Conservation (phyloP, 139 green algal species). For the Micromonas commoda region DNA sequence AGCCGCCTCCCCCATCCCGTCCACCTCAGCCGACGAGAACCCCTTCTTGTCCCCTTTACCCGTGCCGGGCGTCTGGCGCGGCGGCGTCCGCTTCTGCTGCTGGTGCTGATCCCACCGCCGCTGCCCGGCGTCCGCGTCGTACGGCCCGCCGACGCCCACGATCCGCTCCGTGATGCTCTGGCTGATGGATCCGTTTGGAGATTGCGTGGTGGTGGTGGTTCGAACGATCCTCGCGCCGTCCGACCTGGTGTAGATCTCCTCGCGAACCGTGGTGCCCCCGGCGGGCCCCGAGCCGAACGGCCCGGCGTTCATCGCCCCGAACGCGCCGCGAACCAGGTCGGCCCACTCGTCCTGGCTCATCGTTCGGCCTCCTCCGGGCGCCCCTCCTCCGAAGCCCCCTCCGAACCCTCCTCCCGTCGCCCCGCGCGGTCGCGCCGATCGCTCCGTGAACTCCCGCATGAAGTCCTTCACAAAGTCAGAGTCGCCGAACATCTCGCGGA, state of each 20-base stretch:
- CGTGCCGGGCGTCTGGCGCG: too few species aligned
- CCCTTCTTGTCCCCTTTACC: too few species aligned
- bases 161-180: neutral
- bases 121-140: neutral
- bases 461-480: neutral
- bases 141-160: neutral
- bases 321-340: neutral
- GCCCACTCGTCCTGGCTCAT: neutral
- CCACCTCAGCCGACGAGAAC: too few species aligned
- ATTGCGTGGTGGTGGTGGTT: too few species aligned
- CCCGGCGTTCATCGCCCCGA: neutral
- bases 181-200: neutral
- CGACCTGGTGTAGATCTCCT: neutral
- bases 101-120: neutral
- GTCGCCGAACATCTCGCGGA: conserved; percentile 5
- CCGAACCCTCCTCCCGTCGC: neutral
- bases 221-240: neutral
- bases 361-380: neutral
- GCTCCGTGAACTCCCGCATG: conserved; percentile 6
- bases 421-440: neutral
- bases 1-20: too few species aligned
- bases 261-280: neutral
- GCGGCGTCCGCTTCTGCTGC: too few species aligned
- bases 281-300: neutral
- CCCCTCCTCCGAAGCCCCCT: neutral